Evolutionary conservation across 2,329 filamentous ascomycete species (phyloP).

Genomic region (Gnomoniopsis sp.): DNA sequence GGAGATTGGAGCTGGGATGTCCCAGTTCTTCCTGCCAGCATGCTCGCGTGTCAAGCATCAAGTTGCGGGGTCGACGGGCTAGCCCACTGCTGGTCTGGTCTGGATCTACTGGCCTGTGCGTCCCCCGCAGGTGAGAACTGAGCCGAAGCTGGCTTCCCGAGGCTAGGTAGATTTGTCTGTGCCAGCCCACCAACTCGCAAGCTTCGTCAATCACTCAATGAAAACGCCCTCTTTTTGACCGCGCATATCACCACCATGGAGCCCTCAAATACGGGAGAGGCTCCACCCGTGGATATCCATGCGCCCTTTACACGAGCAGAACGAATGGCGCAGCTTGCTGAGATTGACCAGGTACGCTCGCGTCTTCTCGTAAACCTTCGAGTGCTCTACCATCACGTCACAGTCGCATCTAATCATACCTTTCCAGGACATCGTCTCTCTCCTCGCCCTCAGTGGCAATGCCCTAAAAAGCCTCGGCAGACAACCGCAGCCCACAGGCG

Average conservation of each 20-base stretch:
- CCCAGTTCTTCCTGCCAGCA: background rate
- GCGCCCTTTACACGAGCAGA: slow-evolving; percentile 69
- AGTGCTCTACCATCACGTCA: background rate
- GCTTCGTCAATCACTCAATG: too few relatives aligned
- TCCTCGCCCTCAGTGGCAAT: slow-evolving; percentile 47
- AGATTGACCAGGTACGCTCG: slow-evolving; percentile 64
- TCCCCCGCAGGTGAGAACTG: too few relatives aligned
- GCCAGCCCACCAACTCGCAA: too few relatives aligned
- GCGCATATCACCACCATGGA: slow-evolving; percentile 8
- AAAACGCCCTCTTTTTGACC: too few relatives aligned
- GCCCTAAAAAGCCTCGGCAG: slow-evolving; percentile 63
- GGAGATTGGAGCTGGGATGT: background rate
- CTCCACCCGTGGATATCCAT: slow-evolving; percentile 26
- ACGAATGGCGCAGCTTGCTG: slow-evolving; percentile 75
- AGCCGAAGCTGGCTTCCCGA: too few relatives aligned
- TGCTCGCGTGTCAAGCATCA: background rate
- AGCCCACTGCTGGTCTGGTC: too few relatives aligned
- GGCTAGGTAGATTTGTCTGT: too few relatives aligned
- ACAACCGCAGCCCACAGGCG: slow-evolving; percentile 14
- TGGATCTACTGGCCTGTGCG: too few relatives aligned
- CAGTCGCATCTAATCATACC: background rate
- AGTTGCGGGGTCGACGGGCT: too few relatives aligned
- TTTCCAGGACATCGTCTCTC: slow-evolving; percentile 43
- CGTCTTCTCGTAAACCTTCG: background rate
- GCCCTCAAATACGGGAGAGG: slow-evolving; percentile 19